phyloP scores from a whole-genome alignment of 2,329 filamentous ascomycete species.

The Phialemonium atrogriseum region DNA sequence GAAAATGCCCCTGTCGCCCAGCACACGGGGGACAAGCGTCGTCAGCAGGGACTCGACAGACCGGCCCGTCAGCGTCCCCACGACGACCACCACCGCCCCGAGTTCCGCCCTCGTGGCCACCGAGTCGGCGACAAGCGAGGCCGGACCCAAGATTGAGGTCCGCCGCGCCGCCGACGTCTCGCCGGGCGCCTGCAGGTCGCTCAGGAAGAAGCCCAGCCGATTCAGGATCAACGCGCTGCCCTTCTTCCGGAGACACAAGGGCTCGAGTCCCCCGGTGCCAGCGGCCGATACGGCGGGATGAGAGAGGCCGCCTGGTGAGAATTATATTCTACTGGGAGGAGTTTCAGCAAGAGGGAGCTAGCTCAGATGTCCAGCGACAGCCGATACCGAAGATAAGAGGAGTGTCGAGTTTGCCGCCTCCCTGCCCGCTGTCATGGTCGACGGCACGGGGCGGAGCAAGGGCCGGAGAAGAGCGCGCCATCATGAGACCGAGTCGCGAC shows the following conservation, averaged over 20 bases:
- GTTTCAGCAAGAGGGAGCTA: neutral
- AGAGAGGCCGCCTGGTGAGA: neutral
- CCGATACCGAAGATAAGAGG: too few relatives aligned
- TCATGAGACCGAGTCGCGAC: too few relatives aligned
- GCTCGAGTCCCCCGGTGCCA: conserved; percentile 24
- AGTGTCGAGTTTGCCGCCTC: too few relatives aligned
- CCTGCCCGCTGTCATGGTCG: too few relatives aligned
- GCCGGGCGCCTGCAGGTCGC: conserved; percentile 31
- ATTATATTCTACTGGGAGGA: neutral
- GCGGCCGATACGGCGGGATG: conserved; percentile 19
- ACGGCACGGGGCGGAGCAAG: too few relatives aligned
- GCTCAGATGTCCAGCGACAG: too few relatives aligned
- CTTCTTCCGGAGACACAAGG: conserved; percentile 47
- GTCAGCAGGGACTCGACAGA: conserved; percentile 52
- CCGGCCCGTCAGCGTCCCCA: conserved; percentile 34
- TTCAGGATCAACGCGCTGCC: conserved; percentile 55
- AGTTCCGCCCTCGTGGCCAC: conserved; percentile 22
- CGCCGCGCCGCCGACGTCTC: conserved; percentile 9
- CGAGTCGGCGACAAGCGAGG: conserved; percentile 16
- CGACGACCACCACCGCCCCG: conserved; percentile 29
- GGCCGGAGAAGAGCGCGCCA: too few relatives aligned
- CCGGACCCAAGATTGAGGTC: conserved; percentile 13
- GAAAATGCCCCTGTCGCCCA: conserved; percentile 57
- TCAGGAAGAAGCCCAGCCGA: conserved; percentile 55
- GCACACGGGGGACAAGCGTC: conserved; percentile 58